These are phyloP conservation scores for Vishniacozyma victoriae DNA, from an alignment of 768 basidiomycete genomes.

Conservation along the genomic window DNA sequence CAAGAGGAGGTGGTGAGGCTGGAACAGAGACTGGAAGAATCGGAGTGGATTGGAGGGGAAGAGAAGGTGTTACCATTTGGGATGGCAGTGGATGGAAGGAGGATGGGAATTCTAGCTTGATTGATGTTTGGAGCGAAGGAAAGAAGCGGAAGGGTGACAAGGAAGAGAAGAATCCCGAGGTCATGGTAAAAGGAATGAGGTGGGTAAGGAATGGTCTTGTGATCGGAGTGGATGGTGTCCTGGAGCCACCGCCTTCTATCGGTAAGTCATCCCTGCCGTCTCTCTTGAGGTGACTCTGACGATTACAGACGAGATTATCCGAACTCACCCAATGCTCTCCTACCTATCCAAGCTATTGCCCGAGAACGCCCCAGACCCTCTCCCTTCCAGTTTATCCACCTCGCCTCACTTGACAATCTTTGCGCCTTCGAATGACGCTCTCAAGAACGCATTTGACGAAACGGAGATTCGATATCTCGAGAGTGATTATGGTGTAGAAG, in stretches of 20 bases:
- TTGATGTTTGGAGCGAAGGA: not conserved
- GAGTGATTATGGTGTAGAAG: slow-evolving; percentile 76
- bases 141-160: slow-evolving; percentile 3
- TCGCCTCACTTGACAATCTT: slow-evolving; percentile 78
- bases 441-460: slow-evolving; percentile 60
- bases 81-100: slow-evolving; percentile 35
- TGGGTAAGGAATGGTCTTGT: slow-evolving; percentile 71
- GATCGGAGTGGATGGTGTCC: slow-evolving; percentile 65
- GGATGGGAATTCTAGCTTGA: slow-evolving; percentile 10
- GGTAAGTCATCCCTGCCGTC: slow-evolving; percentile 51
- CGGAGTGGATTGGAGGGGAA: slow-evolving; percentile 63
- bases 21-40: slow-evolving; percentile 47
- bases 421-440: slow-evolving; percentile 78
- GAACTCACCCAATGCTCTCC: slow-evolving; percentile 58
- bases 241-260: slow-evolving; percentile 68
- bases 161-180: no score
- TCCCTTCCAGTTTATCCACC: slow-evolving; percentile 52
- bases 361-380: slow-evolving; percentile 18
- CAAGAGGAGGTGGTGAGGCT: slow-evolving; percentile 46
- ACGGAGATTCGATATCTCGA: slow-evolving; percentile 83
- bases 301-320: slow-evolving; percentile 58
- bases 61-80: slow-evolving; percentile 56
- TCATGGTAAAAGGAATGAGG: slow-evolving; percentile 55
- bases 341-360: slow-evolving; percentile 72
- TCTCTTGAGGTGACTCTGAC: not conserved